Conservation (phyloP, 2,329 filamentous ascomycete species). For the Aotearoamyces nothofagi region DNA sequence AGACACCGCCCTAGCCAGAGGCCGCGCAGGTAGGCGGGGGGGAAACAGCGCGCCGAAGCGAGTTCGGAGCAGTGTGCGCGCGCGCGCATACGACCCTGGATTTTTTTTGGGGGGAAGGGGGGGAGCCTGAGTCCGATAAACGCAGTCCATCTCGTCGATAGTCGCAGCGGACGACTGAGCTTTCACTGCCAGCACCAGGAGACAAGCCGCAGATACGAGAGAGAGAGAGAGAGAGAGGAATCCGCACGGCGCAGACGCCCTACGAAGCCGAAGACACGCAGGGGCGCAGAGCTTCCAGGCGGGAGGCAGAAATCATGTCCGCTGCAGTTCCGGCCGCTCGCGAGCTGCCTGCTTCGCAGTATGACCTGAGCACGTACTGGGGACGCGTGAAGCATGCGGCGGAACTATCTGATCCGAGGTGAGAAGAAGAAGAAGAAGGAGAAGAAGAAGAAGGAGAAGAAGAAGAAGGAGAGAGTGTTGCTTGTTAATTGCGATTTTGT, state of each 20-base stretch:
- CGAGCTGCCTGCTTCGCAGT: slow-evolving; percentile 80
- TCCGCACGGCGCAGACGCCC: too few species aligned
- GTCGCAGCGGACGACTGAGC: too few species aligned
- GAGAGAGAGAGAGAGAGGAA: too few species aligned
- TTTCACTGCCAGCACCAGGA: too few species aligned
- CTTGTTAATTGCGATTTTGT: slow-evolving; percentile 9
- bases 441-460: too few species aligned
- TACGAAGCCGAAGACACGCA: background rate
- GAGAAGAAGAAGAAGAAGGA: slow-evolving; percentile 30
- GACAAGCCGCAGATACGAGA: too few species aligned
- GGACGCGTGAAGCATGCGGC: slow-evolving; percentile 83
- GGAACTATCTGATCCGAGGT: slow-evolving; percentile 91
- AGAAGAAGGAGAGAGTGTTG: background rate
- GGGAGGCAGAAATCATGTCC: slow-evolving; percentile 34
- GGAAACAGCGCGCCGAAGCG: too few species aligned
- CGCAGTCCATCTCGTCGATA: too few species aligned
- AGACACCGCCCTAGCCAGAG: too few species aligned
- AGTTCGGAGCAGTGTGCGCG: too few species aligned
- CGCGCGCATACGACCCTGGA: background rate
- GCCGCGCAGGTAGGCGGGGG: too few species aligned
- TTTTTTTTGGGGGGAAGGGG: background rate
- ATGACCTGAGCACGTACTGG: slow-evolving; percentile 89
- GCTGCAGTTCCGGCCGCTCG: slow-evolving; percentile 51
- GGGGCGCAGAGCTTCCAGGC: background rate
- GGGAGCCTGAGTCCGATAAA: too few species aligned